phyloP scores from a whole-genome alignment of 2,329 filamentous ascomycete species.

The Tricladium varicosporioides region DNA sequence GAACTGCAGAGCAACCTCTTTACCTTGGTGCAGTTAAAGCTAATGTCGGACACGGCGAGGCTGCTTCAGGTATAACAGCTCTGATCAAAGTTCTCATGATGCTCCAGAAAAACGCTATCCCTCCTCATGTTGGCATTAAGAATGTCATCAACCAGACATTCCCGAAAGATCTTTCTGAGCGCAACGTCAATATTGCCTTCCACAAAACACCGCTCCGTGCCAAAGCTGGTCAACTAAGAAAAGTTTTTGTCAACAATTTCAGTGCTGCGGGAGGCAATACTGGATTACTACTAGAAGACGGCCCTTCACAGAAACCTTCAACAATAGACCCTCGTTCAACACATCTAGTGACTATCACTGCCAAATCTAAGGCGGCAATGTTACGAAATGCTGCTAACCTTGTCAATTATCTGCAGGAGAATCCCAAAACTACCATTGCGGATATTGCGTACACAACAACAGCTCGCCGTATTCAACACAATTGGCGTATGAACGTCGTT shows the following conservation, averaged over 20 bases:
- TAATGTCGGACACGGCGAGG: constrained; percentile 37
- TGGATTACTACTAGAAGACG: constrained; percentile 33
- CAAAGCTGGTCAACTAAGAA: constrained; percentile 32
- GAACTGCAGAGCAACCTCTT: constrained; percentile 49
- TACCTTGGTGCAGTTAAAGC: constrained; percentile 39
- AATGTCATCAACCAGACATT: constrained; percentile 36
- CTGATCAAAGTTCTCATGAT: constrained; percentile 36
- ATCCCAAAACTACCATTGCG: constrained; percentile 22
- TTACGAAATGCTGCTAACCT: constrained; percentile 27
- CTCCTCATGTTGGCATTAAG: constrained; percentile 33
- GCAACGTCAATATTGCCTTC: constrained; percentile 32
- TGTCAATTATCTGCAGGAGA: constrained; percentile 23
- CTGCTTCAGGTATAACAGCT: constrained; percentile 34
- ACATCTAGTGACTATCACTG: constrained; percentile 48
- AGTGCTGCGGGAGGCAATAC: constrained; percentile 36
- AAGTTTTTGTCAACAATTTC: constrained; percentile 46
- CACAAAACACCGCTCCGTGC: constrained; percentile 35
- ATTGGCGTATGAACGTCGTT: constrained; percentile 51
- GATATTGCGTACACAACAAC: constrained; percentile 34
- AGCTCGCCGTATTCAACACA: constrained; percentile 56
- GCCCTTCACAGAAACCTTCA: constrained; percentile 32
- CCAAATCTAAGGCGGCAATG: constrained; percentile 36
- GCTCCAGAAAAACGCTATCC: constrained; percentile 32
- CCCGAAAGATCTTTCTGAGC: constrained; percentile 37
- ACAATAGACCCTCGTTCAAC: constrained; percentile 41